Base-by-base conservation (phyloP, 208 protist species). In the Zelonia costaricensis region DNA sequence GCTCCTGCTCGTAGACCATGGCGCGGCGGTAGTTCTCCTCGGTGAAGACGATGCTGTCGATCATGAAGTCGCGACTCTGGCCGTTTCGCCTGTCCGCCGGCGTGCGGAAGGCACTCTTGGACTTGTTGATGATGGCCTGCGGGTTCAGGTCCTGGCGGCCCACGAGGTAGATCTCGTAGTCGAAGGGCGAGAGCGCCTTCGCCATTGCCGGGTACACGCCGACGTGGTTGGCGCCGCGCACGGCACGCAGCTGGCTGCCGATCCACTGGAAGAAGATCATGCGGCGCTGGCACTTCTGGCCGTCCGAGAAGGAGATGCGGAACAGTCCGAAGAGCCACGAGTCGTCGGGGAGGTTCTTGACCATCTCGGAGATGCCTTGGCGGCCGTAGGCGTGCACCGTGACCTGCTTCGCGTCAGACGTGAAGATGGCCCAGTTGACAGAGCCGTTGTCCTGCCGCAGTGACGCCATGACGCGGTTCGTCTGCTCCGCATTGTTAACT, bases 221-320 rank as follows among this genome's bases (percentile, higher is more conserved):
- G 0, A 52, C 5, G 12, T 52, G 40, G 9, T 69, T 42, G 12
- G 31, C 20, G n/a, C 62, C 25, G 8, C 78, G 67, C 23, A 92
- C 76, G 6, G 78, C 48, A 39, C 73, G 74, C 15, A 89, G 66
- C 30, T 84, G 78, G 54, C 64, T 86, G 27, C 89, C 89, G 53
- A 91, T 91, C 80, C 84, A 95, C 68, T 92, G 86, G 70, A 95
- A 87, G 62, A 88, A 90, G 22, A 95, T 82, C 15, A 91, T 60
- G 1, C 82, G 79, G 12, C 76, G 72, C 58, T 82, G 48, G 1
- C 76, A 62, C 15, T 71, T 55, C 18, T 75, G 42, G 30, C 70
- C 66, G 25, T 38, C 73, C 43, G 66, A 75, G 61, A 95, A 82
- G 39, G 81, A 74, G 6, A 93, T 80, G 53, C 84, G 84, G 57